phyloP scores from a whole-genome alignment of 768 basidiomycete species.

The Scleroderma bovista region DNA sequence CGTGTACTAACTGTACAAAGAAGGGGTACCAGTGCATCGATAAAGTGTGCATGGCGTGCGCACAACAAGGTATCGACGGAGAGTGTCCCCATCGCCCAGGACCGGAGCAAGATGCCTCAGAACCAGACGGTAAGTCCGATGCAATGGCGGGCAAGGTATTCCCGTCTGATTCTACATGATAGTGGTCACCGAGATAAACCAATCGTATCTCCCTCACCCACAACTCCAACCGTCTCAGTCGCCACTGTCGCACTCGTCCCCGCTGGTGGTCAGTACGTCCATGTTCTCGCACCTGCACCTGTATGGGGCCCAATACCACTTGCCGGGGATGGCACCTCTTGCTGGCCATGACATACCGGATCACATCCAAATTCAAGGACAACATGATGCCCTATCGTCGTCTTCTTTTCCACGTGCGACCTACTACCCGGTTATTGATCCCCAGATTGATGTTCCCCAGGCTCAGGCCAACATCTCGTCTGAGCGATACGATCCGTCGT shows the following conservation, averaged over 20 bases:
- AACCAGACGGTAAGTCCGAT: constrained; percentile 15
- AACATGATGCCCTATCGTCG: constrained; percentile 12
- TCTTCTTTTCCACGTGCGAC: constrained; percentile 18
- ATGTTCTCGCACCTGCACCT: constrained; percentile 20
- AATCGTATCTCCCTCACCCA: constrained; percentile 9
- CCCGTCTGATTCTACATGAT: constrained; percentile 1
- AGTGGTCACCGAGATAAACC: constrained; percentile 1
- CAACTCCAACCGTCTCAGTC: constrained; percentile 1
- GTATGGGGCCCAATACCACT: constrained; percentile 28
- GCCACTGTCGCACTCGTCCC: constrained; percentile 10
- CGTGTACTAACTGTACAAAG: constrained; percentile 44
- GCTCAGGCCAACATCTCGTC: constrained; percentile 26
- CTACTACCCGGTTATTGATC: constrained; percentile 40
- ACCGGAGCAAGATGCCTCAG: constrained; percentile 20
- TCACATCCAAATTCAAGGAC: constrained; percentile 3
- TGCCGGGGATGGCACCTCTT: constrained; percentile 17
- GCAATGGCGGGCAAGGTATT: background rate
- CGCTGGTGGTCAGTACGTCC: constrained; percentile 4
- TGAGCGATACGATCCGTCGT: constrained; percentile 28
- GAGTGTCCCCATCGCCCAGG: constrained; percentile 40
- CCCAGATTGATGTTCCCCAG: constrained; percentile 28
- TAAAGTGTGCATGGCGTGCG: constrained; percentile 41
- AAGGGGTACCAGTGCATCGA: constrained; percentile 51
- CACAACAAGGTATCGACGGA: constrained; percentile 37
- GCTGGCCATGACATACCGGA: constrained; percentile 3